A percentile compares a stretch with the other conserved stretches of the same genome.
These are phyloP conservation scores for Plasmodium ovale DNA, from an alignment of 169 alveolate species.

Conservation along the genomic window DNA sequence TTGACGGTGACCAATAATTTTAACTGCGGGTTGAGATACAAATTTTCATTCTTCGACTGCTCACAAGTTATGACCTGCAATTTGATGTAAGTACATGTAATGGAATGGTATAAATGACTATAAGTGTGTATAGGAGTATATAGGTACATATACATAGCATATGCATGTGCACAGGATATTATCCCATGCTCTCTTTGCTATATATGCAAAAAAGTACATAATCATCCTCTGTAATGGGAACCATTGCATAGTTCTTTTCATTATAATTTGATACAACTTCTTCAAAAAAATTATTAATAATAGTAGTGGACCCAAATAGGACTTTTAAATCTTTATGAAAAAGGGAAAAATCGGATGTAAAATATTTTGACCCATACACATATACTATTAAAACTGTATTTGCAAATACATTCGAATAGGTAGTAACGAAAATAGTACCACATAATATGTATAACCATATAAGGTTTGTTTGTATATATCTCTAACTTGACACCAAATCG, in stretches of 20 bases:
- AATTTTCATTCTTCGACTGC: constrained; percentile 22
- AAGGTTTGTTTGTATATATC: too few species aligned
- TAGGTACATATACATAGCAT: neutral
- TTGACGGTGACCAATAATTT: constrained; percentile 40
- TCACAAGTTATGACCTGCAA: constrained; percentile 54
- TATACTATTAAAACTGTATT: neutral
- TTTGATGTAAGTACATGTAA: neutral
- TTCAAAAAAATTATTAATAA: constrained; percentile 27
- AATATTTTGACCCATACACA: neutral
- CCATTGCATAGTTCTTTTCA: constrained; percentile 31
- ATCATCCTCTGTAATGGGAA: constrained; percentile 34
- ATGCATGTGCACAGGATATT: too few species aligned
- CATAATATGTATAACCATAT: too few species aligned
- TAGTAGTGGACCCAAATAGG: constrained; percentile 52
- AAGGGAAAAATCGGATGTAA: neutral
- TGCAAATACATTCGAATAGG: too few species aligned
- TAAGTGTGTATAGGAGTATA: neutral
- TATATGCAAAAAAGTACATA: constrained; percentile 13
- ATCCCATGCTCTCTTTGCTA: too few species aligned
- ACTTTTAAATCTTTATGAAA: constrained; percentile 34
- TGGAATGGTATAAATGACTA: neutral
- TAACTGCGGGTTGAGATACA: constrained; percentile 46
- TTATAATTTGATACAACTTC: constrained; percentile 36
- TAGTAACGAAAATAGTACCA: too few species aligned
- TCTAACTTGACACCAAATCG: constrained; percentile 57